These are phyloP conservation scores for Clonostachys solani DNA, from an alignment of 2,329 filamentous ascomycete species.

Conservation along the genomic window DNA sequence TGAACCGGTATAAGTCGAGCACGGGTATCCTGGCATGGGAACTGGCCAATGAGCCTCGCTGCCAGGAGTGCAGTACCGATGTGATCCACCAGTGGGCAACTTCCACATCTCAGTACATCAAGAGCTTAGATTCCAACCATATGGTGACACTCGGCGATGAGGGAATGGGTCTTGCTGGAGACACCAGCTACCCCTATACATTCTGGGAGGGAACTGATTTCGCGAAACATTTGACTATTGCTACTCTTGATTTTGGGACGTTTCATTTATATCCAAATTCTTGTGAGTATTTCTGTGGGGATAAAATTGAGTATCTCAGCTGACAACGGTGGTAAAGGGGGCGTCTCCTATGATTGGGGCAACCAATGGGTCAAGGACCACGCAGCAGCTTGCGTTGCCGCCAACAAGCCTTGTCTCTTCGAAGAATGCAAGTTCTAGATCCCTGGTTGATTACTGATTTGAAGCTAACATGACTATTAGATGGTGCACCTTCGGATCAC, in stretches of 20 bases:
- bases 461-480: not conserved
- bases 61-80: constrained; percentile 51
- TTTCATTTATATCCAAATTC: constrained; percentile 22
- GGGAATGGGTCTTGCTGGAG: constrained; percentile 39
- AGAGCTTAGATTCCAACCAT: constrained; percentile 54
- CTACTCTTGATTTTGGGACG: constrained; percentile 43
- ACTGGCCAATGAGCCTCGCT: constrained; percentile 53
- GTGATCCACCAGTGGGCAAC: constrained; percentile 57
- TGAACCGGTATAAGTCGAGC: constrained; percentile 38
- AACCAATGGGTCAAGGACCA: constrained; percentile 11
- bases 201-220: constrained; percentile 27
- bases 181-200: constrained; percentile 47
- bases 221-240: constrained; percentile 21
- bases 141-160: constrained; percentile 61
- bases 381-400: constrained; percentile 16
- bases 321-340: not conserved
- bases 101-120: constrained; percentile 54
- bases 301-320: not conserved
- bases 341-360: not conserved
- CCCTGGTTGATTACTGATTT: not conserved
- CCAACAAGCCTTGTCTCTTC: constrained; percentile 21
- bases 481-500: constrained; percentile 9
- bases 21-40: constrained; percentile 47
- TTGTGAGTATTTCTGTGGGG: constrained; percentile 16
- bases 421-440: constrained; percentile 22